Percentiles rank a stretch among this genome's conserved stretches.
phyloP scores from a whole-genome alignment of 768 basidiomycete species.

The Suillus discolor region DNA sequence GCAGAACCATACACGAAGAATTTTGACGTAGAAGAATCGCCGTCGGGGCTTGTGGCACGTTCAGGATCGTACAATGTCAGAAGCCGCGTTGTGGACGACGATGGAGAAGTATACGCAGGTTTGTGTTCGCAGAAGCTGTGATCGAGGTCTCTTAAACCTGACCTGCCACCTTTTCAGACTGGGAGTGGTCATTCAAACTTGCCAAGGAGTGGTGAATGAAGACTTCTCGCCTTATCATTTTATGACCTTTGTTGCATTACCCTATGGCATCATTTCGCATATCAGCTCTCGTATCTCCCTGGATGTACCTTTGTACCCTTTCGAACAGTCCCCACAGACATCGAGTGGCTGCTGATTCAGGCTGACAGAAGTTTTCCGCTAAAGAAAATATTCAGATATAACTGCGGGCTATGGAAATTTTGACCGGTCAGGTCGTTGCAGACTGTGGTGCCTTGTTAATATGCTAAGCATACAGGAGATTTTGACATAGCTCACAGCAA shows the following conservation, averaged over 20 bases:
- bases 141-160: slow-evolving; percentile 9
- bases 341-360: not conserved
- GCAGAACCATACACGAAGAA: slow-evolving; percentile 72
- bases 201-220: slow-evolving; percentile 82
- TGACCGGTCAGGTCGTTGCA: not conserved
- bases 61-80: slow-evolving; percentile 75
- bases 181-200: slow-evolving; percentile 85
- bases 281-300: slow-evolving; percentile 20
- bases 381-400: not conserved
- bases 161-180: slow-evolving; percentile 24
- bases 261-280: slow-evolving; percentile 31
- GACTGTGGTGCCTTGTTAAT: not conserved
- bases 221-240: slow-evolving; percentile 13
- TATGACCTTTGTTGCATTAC: slow-evolving; percentile 22
- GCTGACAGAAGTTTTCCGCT: not conserved
- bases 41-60: slow-evolving; percentile 84
- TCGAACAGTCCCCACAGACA: not conserved
- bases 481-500: not conserved
- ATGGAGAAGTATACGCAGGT: slow-evolving; percentile 80
- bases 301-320: slow-evolving; percentile 27
- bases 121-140: slow-evolving; percentile 26
- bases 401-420: not conserved
- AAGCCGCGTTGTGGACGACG: slow-evolving; percentile 88
- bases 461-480: not conserved
- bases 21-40: slow-evolving; percentile 72